A percentile compares a stretch with the other conserved stretches of the same genome.
Evolutionary conservation across 495 filamentous ascomycete species (phyloP).

Genomic region (Parmelia sp.): DNA sequence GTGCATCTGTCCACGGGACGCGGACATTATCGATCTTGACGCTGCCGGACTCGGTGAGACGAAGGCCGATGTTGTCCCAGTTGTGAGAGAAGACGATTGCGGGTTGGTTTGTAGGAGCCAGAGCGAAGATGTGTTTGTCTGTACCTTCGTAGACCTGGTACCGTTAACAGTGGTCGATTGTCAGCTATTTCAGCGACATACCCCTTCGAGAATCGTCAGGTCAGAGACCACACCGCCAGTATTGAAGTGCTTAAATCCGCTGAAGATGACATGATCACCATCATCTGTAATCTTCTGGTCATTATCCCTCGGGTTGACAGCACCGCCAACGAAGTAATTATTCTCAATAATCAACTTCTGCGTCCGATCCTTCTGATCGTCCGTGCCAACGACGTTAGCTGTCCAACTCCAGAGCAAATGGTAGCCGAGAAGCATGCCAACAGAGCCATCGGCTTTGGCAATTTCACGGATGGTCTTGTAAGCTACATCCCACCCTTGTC

Average conservation of each 20-base stretch:
- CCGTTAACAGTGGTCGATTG: neutral
- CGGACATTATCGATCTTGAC: conserved; percentile 51
- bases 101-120: conserved; percentile 46
- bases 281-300: conserved; percentile 49
- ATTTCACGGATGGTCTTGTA: conserved; percentile 54
- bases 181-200: neutral
- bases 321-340: conserved; percentile 57
- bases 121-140: conserved; percentile 52
- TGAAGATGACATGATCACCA: conserved; percentile 48
- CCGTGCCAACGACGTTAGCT: conserved; percentile 48
- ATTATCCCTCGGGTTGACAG: conserved; percentile 56
- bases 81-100: conserved; percentile 53
- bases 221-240: conserved; percentile 57
- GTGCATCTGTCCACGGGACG: conserved; percentile 50
- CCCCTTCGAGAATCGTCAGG: conserved; percentile 56
- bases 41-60: conserved; percentile 53
- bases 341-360: conserved; percentile 48
- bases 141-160: conserved; percentile 41
- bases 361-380: conserved; percentile 47
- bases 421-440: conserved; percentile 56
- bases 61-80: conserved; percentile 57
- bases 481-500: conserved; percentile 48
- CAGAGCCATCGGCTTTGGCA: conserved; percentile 53
- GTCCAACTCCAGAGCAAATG: conserved; percentile 57
- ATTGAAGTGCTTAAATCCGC: conserved; percentile 56